Evolutionary conservation across 2,329 filamentous ascomycete species (phyloP).

Genomic region (Ascomycota sp.): DNA sequence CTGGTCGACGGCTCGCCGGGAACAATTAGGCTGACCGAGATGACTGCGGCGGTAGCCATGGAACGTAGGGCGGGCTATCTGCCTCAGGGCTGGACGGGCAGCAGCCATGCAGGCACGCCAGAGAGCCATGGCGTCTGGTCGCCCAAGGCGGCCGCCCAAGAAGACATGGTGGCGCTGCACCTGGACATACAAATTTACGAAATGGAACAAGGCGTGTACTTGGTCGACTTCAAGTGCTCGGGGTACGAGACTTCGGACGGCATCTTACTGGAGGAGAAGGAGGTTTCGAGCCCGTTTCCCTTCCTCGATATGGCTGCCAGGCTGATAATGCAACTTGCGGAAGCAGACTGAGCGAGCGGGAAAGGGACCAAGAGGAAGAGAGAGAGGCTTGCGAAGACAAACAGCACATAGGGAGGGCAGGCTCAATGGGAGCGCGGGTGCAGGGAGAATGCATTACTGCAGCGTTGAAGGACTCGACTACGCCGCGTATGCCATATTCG

Average conservation of each 20-base stretch:
- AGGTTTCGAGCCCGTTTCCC: slow-evolving; percentile 84
- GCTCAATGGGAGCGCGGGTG: too few relatives aligned
- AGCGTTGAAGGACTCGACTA: too few relatives aligned
- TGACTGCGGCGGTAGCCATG: slow-evolving; percentile 1
- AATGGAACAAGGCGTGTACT: slow-evolving; percentile 78
- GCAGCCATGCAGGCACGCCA: slow-evolving; percentile 6
- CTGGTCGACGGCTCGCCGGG: too few relatives aligned
- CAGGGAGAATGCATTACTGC: too few relatives aligned
- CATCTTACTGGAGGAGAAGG: slow-evolving; percentile 69
- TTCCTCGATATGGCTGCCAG: slow-evolving; percentile 86
- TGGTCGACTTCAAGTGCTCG: slow-evolving; percentile 97
- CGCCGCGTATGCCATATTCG: too few relatives aligned
- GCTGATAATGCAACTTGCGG: slow-evolving; percentile 81
- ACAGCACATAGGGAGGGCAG: too few relatives aligned
- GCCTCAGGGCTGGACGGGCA: slow-evolving; percentile 2
- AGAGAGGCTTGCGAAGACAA: too few relatives aligned
- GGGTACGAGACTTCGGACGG: slow-evolving; percentile 74
- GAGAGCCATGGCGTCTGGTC: slow-evolving; percentile 19
- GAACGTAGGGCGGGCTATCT: slow-evolving; percentile 1
- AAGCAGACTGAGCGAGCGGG: slow-evolving; percentile 35
- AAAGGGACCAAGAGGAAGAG: too few relatives aligned
- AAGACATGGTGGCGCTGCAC: slow-evolving; percentile 70
- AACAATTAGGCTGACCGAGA: too few relatives aligned
- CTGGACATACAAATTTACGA: slow-evolving; percentile 93
- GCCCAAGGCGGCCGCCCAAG: slow-evolving; percentile 20